Evolutionary conservation across 176 grass and related monocot genomes (phyloP).

Genomic region (bread wheat (Triticum aestivum)): IWGSC_CS_RefSeq_v2.1 NC_057808.1:217122053-217122552

Average conservation of each 20-base stretch:
- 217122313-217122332: not conserved
- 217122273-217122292: not conserved
- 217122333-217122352: not conserved
- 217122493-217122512: conserved; percentile 31
- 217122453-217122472: not conserved
- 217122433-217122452: conserved; percentile 35
- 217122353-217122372: conserved; percentile 11
- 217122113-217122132: not conserved
- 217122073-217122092: not conserved
- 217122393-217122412: not conserved
- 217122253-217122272: not conserved
- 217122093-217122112: not conserved
- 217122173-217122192: not conserved
- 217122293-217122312: not conserved
- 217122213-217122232: not conserved
- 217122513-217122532: conserved; percentile 50
- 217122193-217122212: not conserved
- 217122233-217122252: conserved; percentile 27
- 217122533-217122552: conserved; percentile 30
- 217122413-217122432: conserved; percentile 57
- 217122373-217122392: conserved; percentile 17
- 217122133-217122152: not conserved
- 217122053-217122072: too few species aligned
- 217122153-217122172: not conserved
- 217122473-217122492: not conserved